phyloP scores from a whole-genome alignment of 352 stramenopile genomes.

The Phytopythium cucurbitacearum region DNA sequence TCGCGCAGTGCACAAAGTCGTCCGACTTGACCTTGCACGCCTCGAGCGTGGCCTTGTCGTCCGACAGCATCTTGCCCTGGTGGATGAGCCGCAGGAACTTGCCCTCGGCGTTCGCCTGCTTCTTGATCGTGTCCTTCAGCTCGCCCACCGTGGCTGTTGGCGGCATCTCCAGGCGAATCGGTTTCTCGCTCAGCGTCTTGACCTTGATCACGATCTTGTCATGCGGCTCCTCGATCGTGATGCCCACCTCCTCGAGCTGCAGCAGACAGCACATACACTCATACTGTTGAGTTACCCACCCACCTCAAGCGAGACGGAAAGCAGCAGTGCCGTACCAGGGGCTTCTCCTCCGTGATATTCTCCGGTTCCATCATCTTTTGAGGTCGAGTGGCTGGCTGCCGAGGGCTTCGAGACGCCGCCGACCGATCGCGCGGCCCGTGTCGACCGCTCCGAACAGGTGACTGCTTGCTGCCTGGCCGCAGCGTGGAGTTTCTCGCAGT shows the following conservation, averaged over 20 bases:
- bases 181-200: constrained; percentile 86
- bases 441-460: no score
- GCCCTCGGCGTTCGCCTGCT: constrained; percentile 62
- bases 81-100: constrained; percentile 87
- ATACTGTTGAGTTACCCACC: neutral
- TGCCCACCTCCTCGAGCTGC: constrained; percentile 25
- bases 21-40: constrained; percentile 76
- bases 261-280: neutral
- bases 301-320: neutral
- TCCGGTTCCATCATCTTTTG: constrained; percentile 62
- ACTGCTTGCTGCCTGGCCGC: no score
- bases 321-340: constrained; percentile 27
- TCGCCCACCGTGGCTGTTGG: constrained; percentile 53
- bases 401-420: neutral
- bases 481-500: no score
- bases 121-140: constrained; percentile 77
- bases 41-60: constrained; percentile 70
- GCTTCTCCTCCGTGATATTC: constrained; percentile 56
- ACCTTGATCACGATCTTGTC: constrained; percentile 67
- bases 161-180: constrained; percentile 71
- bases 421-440: neutral
- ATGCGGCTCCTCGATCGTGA: constrained; percentile 48
- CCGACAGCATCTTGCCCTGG: constrained; percentile 86
- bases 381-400: constrained; percentile 7
- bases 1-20: constrained; percentile 86